Base-by-base conservation (phyloP, 75 land plant species). In the Selaginella tamariscina region DNA sequence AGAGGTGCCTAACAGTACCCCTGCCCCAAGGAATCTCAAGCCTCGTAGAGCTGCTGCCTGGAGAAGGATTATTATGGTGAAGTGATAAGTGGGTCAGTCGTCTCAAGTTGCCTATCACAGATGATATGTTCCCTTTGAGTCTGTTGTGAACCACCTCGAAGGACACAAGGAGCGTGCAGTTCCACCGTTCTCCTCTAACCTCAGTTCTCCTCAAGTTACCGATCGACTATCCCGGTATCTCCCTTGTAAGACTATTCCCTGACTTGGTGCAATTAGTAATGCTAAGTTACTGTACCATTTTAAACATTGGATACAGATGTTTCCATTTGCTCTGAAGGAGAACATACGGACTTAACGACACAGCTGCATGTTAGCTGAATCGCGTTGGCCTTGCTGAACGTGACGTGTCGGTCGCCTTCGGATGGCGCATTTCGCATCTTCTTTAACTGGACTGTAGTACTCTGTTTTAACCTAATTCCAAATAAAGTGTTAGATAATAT, bases 41-140 rank as follows among this genome's bases (percentile, higher is more conserved):
- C n/a, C n/a, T n/a, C n/a, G n/a, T n/a, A n/a, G n/a, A n/a, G n/a
- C n/a, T n/a, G n/a, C n/a, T n/a, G n/a, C n/a, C n/a, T 15, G 11
- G 11, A 15, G 49, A 39, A 39, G 15, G 49, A 5, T 15, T 39
- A 15, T 39, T 39, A 15, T 39, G 5, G 15, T 39, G 15, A 5
- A 39, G 49, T 15, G 49, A 5, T 15, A 39, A 39, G 49, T 39
- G 49, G 11, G 49, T 39, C 11, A 39, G 49, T 15, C 49, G 49
- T 15, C 15, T 5, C 11, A 39, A 15, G 1, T 15, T 28, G 31
- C 32, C 32, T 1, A 70, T 22, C 18, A 2, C 29, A 31, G 72
- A 1, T 2, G 72, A 65, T 29, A 70, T 59, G 9, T 2, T 13
- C 2, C 72, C 72, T 60, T 9, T 31, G 26, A 70, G 44, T 1